Evolutionary conservation across 202 grass and related monocot genomes (phyloP), one percentile per base, ranked within the genome.

Genomic region (Tripidium arundinaceum): DNA sequence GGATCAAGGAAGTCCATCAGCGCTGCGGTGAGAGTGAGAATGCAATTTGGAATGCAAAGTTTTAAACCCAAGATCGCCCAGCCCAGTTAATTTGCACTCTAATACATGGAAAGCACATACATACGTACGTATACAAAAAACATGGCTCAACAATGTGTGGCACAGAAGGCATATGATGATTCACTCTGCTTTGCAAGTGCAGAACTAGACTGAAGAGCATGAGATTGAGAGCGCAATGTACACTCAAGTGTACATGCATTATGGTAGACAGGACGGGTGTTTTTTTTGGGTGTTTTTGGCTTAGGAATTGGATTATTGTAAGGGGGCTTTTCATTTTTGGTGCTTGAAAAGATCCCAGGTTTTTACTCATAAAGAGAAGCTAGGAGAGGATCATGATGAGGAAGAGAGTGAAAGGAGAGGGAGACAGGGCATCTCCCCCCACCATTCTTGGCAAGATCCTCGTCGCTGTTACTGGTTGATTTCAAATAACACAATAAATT

Each of bases 1-100:
- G 87, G 77, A 97, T 97, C 68, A 79, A 83, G 42, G 90, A 97
- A 58, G 93, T 97, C 55, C 90, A 97, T 77, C 83, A 74, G 26
- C 86, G 86, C 7, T 97, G 93, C 24, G 93, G 88, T 1, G 93
- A 97, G 81, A 79, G 72, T 43, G 79, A 81, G 47, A 86, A 81
- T 24, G 86, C 89, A 14, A 83, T 97, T 24, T 91, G 86, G 93
- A 91, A 49, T 24, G 79, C 86, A 21, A 87, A 47, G 38, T 91
- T 89, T 73, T 93, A 58, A 78, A 71, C 40, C 29, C 34, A 66
- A 28, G 38, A 22, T 18, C 58, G 7, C 62, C 22, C 10, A 46
- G 7, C 62, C 21, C 24, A 46, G 12, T n/a, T n/a, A n/a, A n/a
- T n/a, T n/a, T n/a, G n/a, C n/a, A n/a, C n/a, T n/a, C 49, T 6